Percentiles rank a stretch among this genome's conserved stretches.
Conservation (phyloP, 805 yeast genomes). For the Grigorovia yakushimaensis region DNA sequence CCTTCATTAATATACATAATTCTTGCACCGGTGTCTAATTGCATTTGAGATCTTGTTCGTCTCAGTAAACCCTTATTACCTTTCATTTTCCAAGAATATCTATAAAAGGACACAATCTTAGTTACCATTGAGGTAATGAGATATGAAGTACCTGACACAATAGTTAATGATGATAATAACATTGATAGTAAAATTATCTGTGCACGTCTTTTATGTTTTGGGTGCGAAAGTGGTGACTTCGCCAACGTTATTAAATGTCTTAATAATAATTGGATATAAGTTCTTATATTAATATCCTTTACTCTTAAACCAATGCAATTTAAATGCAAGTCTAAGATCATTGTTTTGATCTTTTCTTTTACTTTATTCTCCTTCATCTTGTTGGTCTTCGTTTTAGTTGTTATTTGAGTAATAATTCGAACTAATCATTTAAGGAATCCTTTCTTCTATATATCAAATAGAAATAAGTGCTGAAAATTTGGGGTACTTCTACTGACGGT, state of each 20-base stretch:
- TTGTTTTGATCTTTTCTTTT: slow-evolving; percentile 3
- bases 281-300: slow-evolving; percentile 10
- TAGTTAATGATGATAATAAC: slow-evolving; percentile 12
- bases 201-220: slow-evolving; percentile 18
- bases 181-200: slow-evolving; percentile 16
- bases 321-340: slow-evolving; percentile 9
- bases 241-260: slow-evolving; percentile 15
- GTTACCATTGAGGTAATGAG: slow-evolving; percentile 8
- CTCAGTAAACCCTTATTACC: slow-evolving; percentile 9
- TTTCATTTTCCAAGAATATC: slow-evolving; percentile 5
- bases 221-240: slow-evolving; percentile 15
- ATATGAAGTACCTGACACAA: slow-evolving; percentile 14
- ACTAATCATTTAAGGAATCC: too few species aligned
- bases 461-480: not conserved
- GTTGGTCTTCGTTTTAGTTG: too few species aligned
- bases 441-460: too few species aligned
- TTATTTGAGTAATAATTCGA: too few species aligned
- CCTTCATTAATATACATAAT: slow-evolving; percentile 25
- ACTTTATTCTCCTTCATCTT: slow-evolving; percentile 6
- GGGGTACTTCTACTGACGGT: not conserved
- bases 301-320: slow-evolving; percentile 18
- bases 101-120: slow-evolving; percentile 9
- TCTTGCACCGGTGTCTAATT: slow-evolving; percentile 25
- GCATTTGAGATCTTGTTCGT: slow-evolving; percentile 24
- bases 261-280: slow-evolving; percentile 12